These are phyloP conservation scores for Exophiala sideris DNA, from an alignment of 2,329 filamentous ascomycete genomes.

Conservation along the genomic window DNA sequence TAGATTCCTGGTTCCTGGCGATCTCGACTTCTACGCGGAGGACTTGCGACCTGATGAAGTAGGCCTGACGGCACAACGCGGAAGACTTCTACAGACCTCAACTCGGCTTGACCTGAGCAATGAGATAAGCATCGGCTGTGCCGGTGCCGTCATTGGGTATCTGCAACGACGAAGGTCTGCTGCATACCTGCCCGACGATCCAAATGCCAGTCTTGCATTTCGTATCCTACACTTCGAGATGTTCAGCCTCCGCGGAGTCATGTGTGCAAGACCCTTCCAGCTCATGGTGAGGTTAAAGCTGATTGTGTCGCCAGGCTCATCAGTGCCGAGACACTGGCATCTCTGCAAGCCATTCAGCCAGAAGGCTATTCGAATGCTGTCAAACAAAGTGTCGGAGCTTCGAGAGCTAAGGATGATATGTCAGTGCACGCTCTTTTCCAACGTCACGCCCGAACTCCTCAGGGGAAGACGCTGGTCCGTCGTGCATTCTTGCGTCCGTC, in stretches of 20 bases:
- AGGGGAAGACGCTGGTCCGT: conserved; percentile 72
- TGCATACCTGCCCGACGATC: conserved; percentile 60
- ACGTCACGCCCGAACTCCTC: conserved; percentile 68
- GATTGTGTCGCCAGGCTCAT: conserved; percentile 66
- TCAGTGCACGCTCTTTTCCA: conserved; percentile 83
- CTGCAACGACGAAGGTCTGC: conserved; percentile 66
- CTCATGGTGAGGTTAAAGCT: conserved; percentile 24
- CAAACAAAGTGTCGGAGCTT: conserved; percentile 65
- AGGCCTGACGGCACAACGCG: conserved; percentile 55
- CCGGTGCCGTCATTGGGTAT: conserved; percentile 79
- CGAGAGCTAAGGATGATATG: conserved; percentile 71
- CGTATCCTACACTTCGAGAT: conserved; percentile 65
- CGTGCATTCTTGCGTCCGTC: conserved; percentile 79
- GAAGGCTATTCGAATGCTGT: conserved; percentile 81
- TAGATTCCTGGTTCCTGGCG: conserved; percentile 61
- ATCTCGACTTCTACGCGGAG: conserved; percentile 46
- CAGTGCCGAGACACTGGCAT: conserved; percentile 73
- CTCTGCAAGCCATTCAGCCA: conserved; percentile 78
- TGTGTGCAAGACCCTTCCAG: conserved; percentile 57
- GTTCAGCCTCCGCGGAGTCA: conserved; percentile 65
- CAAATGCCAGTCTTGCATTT: conserved; percentile 54
- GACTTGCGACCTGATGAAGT: conserved; percentile 37
- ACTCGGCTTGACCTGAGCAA: conserved; percentile 73
- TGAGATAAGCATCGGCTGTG: conserved; percentile 72
- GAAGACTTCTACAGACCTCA: conserved; percentile 65